Conservation (phyloP, 2,329 filamentous ascomycete genomes). For the Aureobasidium sp. region DNA sequence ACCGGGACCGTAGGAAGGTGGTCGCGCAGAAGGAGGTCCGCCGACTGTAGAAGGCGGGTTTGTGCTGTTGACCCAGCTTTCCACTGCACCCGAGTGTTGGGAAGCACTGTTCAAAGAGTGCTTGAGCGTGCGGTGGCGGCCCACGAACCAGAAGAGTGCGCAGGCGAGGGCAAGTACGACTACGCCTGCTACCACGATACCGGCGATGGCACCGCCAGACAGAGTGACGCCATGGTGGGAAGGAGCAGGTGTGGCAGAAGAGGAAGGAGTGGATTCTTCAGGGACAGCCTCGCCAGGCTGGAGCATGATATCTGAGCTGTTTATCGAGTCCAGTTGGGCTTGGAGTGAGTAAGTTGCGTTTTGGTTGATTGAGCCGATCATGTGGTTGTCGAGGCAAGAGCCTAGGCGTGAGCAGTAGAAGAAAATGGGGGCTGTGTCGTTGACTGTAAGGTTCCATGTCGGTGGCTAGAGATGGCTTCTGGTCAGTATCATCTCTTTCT, state of each 20-base stretch:
- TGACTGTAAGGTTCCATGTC: conserved; percentile 39
- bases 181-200: conserved; percentile 57
- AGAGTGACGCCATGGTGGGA: conserved; percentile 22
- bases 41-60: not conserved
- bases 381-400: conserved; percentile 58
- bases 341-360: conserved; percentile 26
- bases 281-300: conserved; percentile 36
- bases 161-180: conserved; percentile 55
- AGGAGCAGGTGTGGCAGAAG: conserved; percentile 19
- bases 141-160: conserved; percentile 59
- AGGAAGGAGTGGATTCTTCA: conserved; percentile 26
- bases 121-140: conserved; percentile 27
- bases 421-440: conserved; percentile 58
- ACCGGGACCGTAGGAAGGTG: not conserved
- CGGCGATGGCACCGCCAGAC: conserved; percentile 36
- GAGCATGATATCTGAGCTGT: conserved; percentile 26
- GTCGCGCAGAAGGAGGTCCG: not conserved
- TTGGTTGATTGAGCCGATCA: conserved; percentile 72
- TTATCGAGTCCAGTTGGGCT: conserved; percentile 22
- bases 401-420: conserved; percentile 63
- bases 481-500: not conserved
- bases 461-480: conserved; percentile 16
- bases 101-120: not conserved
- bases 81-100: not conserved
- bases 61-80: conserved; percentile 1